phyloP scores from a whole-genome alignment of 2,329 filamentous ascomycete genomes.

The Chalaropsis thielavioides region DNA sequence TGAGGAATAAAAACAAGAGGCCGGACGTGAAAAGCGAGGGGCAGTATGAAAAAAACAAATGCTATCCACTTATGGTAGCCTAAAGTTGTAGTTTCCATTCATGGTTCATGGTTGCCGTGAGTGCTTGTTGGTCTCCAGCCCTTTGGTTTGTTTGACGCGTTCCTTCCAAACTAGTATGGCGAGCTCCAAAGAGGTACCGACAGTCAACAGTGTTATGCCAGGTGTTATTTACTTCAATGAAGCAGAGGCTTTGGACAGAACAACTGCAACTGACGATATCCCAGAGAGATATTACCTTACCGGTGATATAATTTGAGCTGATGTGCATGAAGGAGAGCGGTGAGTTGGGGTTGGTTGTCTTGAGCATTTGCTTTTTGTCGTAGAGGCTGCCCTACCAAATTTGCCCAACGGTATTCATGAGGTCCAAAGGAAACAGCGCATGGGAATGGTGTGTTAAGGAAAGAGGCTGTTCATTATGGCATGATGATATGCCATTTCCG shows the following conservation, averaged over 20 bases:
- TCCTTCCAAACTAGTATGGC: neutral
- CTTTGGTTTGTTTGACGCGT: constrained; percentile 1
- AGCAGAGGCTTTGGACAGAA: neutral
- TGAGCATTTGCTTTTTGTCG: neutral
- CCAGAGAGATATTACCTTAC: neutral
- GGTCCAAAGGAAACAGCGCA: neutral
- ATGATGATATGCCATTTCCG: neutral
- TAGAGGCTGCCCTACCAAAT: neutral
- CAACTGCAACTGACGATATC: neutral
- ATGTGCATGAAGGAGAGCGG: neutral
- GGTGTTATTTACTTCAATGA: neutral
- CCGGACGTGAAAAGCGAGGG: neutral
- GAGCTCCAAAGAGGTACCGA: neutral
- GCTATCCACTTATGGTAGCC: neutral
- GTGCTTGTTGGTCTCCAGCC: neutral
- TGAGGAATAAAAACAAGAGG: neutral
- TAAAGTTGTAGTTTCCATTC: neutral
- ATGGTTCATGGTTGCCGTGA: constrained; percentile 2
- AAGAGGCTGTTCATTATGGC: neutral
- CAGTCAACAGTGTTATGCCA: neutral
- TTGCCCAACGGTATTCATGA: neutral
- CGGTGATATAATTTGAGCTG: neutral
- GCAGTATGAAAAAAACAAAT: neutral
- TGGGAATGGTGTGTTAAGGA: neutral
- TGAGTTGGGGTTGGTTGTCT: neutral